Percentiles rank a stretch among this genome's conserved stretches.
Evolutionary conservation across 129 eudicot species (phyloP).

Genomic region (Calendula officinalis): DNA sequence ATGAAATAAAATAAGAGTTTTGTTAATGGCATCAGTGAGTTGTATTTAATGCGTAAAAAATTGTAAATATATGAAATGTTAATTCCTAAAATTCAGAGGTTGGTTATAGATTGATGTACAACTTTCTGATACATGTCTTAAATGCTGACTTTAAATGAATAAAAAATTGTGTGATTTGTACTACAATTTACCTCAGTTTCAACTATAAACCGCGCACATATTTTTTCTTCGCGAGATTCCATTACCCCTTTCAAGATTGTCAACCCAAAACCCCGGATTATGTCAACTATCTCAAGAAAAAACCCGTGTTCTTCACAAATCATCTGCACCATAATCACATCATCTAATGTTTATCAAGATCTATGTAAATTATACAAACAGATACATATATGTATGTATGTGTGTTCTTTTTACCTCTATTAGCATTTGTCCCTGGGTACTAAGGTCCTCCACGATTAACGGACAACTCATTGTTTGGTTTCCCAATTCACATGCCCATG

Average conservation of each 20-base stretch:
- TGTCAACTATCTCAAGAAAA: constrained; percentile 84
- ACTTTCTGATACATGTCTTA: too few species aligned
- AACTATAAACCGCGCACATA: constrained; percentile 80
- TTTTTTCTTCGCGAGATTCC: constrained; percentile 65
- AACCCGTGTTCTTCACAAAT: constrained; percentile 87
- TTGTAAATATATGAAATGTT: too few species aligned
- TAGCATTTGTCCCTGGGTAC: constrained; percentile 76
- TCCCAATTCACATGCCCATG: constrained; percentile 90
- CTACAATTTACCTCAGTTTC: constrained; percentile 60
- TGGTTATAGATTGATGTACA: too few species aligned
- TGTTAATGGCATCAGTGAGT: neutral
- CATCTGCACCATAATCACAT: constrained; percentile 51
- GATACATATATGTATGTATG: neutral
- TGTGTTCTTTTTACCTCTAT: constrained; percentile 53
- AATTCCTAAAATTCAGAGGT: too few species aligned
- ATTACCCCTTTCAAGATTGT: constrained; percentile 76
- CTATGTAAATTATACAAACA: neutral
- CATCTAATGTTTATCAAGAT: neutral
- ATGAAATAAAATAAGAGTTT: constrained; percentile 18
- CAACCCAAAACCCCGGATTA: constrained; percentile 83
- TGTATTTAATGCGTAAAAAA: neutral
- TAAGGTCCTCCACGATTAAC: constrained; percentile 76
- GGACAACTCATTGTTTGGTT: constrained; percentile 68
- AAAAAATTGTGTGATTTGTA: neutral
- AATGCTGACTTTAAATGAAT: too few species aligned